Conservation (phyloP, 1,284 basidiomycete genomes). For the Chondrostereum purpureum region DNA sequence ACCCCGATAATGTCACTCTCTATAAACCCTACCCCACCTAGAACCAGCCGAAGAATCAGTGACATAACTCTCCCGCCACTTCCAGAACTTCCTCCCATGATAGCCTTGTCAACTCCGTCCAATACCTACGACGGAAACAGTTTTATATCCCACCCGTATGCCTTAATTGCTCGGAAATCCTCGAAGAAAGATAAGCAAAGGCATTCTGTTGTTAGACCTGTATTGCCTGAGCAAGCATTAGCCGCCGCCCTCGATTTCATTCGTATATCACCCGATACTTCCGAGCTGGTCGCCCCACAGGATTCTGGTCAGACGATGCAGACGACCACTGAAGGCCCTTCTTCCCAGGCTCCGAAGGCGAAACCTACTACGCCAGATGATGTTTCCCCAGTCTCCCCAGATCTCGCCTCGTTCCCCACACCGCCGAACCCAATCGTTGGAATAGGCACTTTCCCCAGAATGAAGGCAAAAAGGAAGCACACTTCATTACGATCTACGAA, state of each 20-base stretch:
- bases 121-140: conserved; percentile 6
- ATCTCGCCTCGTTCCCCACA: neutral
- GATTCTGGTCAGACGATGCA: neutral
- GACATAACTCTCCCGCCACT: conserved; percentile 12
- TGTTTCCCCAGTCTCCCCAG: neutral
- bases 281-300: neutral
- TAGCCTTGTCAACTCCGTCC: conserved; percentile 8
- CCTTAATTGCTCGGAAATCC: conserved; percentile 17
- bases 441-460: conserved; percentile 4
- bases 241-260: conserved; percentile 3
- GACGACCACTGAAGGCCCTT: neutral
- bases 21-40: conserved; percentile 15
- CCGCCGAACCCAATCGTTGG: neutral
- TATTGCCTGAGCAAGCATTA: neutral
- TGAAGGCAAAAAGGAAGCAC: conserved; percentile 12
- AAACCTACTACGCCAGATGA: neutral
- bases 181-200: conserved; percentile 1
- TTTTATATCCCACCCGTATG: conserved; percentile 25
- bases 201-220: neutral
- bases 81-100: conserved; percentile 16
- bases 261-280: neutral
- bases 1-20: neutral
- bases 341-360: too few species aligned
- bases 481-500: conserved; percentile 21
- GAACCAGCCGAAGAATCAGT: neutral